phyloP scores from a whole-genome alignment of 768 basidiomycete genomes.

The Hemileccinum rubropunctum region DNA sequence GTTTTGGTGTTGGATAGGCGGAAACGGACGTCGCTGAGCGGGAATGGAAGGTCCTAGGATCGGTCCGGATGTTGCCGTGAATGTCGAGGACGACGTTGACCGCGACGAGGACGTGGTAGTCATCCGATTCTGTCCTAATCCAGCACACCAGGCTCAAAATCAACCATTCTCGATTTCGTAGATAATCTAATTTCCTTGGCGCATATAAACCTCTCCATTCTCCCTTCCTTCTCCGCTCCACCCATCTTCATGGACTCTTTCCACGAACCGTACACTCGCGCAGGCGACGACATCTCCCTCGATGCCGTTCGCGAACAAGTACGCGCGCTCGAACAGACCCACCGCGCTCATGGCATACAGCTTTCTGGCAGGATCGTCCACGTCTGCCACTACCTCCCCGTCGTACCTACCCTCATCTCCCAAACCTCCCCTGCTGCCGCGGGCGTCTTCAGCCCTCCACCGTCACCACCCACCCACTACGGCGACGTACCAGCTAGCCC shows the following conservation, averaged over 20 bases:
- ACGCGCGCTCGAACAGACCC: conserved; percentile 65
- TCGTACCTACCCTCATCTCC: conserved; percentile 60
- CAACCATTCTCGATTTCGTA: conserved; percentile 22
- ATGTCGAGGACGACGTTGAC: not conserved
- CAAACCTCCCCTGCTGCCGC: conserved; percentile 30
- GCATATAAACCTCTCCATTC: conserved; percentile 18
- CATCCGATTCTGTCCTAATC: conserved; percentile 21
- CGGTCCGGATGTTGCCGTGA: conserved; percentile 21
- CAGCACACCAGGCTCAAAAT: conserved; percentile 26
- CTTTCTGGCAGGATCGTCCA: conserved; percentile 90
- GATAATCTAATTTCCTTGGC: conserved; percentile 25
- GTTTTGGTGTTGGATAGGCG: conserved; percentile 10
- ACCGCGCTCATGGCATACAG: conserved; percentile 63
- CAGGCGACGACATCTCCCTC: conserved; percentile 64
- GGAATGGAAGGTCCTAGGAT: conserved; percentile 14
- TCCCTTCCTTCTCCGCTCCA: not conserved
- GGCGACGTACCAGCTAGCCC: conserved; percentile 46
- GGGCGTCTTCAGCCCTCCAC: conserved; percentile 69
- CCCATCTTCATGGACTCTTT: conserved; percentile 67
- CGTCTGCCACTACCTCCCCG: conserved; percentile 86
- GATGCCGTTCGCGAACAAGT: conserved; percentile 76
- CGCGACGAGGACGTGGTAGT: not conserved
- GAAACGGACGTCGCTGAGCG: conserved; percentile 5
- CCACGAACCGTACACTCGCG: conserved; percentile 64
- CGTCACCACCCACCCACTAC: conserved; percentile 65